Base-by-base conservation (phyloP, 345 rosid genomes). In the Durio zibethinus region DNA sequence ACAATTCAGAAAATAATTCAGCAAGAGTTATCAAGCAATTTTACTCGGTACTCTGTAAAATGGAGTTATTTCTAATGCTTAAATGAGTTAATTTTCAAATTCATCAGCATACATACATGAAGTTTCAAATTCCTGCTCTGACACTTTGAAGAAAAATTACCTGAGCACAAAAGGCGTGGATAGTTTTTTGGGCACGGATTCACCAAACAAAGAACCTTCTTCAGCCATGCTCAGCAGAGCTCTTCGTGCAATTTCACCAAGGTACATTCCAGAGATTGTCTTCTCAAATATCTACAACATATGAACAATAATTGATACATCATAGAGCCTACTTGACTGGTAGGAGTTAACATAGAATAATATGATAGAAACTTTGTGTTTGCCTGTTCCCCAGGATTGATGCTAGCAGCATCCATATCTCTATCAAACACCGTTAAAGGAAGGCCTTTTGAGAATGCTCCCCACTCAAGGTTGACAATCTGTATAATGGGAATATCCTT, bases 261-360 rank as follows among this genome's bases (percentile, higher is more conserved):
- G 90, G 81, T 93, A 93, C 97, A 94, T 94, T 75, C 97, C 98
- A 45, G 97, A 88, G 80, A 93, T 93, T 69, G 91, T 94, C 89
- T 91, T 94, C 91, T 94, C 98, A 76, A 84, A 89, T 82, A 90
- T 89, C 98, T 94, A 81, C 31, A 29, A 78, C 25, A 74, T 15
- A 76, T n/a, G 45, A 59, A 53, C 29, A 70, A 5, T 20, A 70
- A 31, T 47, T 48, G 14, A 69, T 10, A 48, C 15, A 18, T n/a
- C 18, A 29, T 54, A 29, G 1, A 68, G 12, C n/a, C 10, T 7
- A 60, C 10, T 36, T 1, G 61, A 76, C 48, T 14, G 20, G 5
- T n/a, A 16, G 45, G 72, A 36, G 50, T 47, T 50, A 42, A 38
- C 63, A 36, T 11, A 35, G 16, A 20, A 2, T n/a, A 60, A 48